phyloP scores from a whole-genome alignment of 306 rosid genomes.

The Canavalia gladiata region DNA sequence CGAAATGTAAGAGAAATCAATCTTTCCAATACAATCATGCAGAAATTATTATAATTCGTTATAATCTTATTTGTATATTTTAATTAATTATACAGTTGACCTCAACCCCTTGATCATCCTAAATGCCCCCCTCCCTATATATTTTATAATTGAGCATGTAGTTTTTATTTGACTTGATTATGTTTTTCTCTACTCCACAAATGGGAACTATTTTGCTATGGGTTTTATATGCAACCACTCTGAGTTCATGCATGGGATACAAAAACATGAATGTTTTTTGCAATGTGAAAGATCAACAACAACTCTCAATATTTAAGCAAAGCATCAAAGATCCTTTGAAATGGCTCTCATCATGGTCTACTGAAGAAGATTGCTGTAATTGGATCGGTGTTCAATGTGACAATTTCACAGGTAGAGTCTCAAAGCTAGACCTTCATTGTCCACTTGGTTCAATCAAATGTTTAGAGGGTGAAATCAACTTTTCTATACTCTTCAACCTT shows the following conservation, averaged over 20 bases:
- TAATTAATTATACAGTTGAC: no score
- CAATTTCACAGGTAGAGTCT: slow-evolving; percentile 16
- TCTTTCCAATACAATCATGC: no score
- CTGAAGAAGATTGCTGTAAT: slow-evolving; percentile 8
- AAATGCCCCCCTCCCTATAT: no score
- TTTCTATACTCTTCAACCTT: background rate
- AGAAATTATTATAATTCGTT: no score
- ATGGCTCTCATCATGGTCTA: slow-evolving; percentile 32
- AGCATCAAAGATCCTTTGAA: slow-evolving; percentile 20
- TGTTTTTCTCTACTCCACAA: slow-evolving; percentile 6
- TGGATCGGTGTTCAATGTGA: slow-evolving; percentile 16
- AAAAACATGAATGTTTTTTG: background rate
- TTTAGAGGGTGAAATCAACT: slow-evolving; percentile 25
- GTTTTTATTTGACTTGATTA: background rate
- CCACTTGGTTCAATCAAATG: background rate
- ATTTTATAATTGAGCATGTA: background rate
- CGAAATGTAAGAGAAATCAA: no score
- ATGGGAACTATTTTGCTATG: background rate
- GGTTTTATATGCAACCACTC: background rate
- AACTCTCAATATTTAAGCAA: slow-evolving; percentile 2
- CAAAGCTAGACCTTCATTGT: slow-evolving; percentile 18
- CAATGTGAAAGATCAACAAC: background rate
- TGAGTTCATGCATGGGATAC: background rate
- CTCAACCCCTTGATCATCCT: no score
- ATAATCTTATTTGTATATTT: no score